Evolutionary conservation across 352 stramenopile species (phyloP), one percentile per base, ranked within the genome.

Genomic region (Globisporangium uncinulatum): DNA sequence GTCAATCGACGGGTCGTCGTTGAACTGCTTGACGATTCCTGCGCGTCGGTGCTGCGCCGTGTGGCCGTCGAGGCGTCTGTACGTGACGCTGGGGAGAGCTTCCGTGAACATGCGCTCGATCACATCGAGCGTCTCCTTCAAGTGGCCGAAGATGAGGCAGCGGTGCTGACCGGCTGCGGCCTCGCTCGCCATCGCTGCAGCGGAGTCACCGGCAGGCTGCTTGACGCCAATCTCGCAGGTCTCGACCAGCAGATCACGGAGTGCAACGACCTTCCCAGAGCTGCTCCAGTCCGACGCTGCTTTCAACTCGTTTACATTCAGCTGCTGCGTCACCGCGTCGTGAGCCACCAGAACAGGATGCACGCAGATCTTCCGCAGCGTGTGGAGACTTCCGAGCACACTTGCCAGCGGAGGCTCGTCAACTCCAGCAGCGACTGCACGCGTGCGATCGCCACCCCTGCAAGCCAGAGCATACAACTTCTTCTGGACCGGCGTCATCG

Each of bases 61-160:
- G 57, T 68, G 79, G 11, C 97, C 96, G 73, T 99, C 96, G 1
- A 99, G 68, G 0, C 96, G 79, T 19, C 97, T 62, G 65, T 97
- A 98, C 2, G 58, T 79, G 55, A 89, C 51, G 74, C 29, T 42
- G 48, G 87, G 67, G 63, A 97, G 70, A 69, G 70, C 64, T 31
- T 74, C 57, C 36, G 76, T 66, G 15, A 99, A 59, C 75, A 96
- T 89, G 54, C 86, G 63, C 70, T 98, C 89, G 0, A 98, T 81
- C 39, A 97, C 61, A 60, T 99, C 92, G 8, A 99, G 66, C n/a
- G 91, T 98, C 48, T 91, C 74, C 42, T 83, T 89, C 45, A 98
- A 83, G 47, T 99, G 95, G 15, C 87, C 90, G 80, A 99, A 99
- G 44, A 99, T 90, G 2, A 99, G 67, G 57, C 89, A 98, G n/a